Evolutionary conservation across 1,284 basidiomycete genomes (phyloP), one percentile per base, ranked within the genome.

Genomic region (Rhodotorula sp.): DNA sequence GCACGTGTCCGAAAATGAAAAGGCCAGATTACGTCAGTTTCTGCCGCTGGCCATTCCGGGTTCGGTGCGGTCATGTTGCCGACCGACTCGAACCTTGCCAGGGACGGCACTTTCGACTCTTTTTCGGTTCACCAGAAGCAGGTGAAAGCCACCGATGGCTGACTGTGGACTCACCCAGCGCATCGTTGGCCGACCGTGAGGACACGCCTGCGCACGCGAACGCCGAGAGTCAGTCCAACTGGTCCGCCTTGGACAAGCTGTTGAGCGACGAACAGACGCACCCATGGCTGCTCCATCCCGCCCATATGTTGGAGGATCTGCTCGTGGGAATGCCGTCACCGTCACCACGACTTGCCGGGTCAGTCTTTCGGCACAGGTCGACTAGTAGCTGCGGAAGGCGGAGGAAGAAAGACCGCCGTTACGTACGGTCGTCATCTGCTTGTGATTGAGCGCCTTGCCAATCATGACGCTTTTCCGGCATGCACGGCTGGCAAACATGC

Each of bases 401-500:
- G 38, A 43, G 38, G 10, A 43, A 43, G 47, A 28, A 28, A 28
- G 64, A 55, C 60, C 31, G n/a, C 48, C 56, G 50, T 7, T 14
- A 82, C 88, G 79, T 78, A 94, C 92, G 72, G 85, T 81, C 18
- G 84, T 85, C 97, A 98, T 98, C 79, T 91, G 91, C 18, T 83
- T 82, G 72, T 82, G 84, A 23, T 85, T 91, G 68, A 98, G 83
- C 19, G 93, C 85, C 81, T 87, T 92, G 10, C 95, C 95, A 58
- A 99, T 87, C 95, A 99, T 99, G 67, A 97, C 89, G 80, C 93
- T 97, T 82, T 91, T 93, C 71, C 97, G 82, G 81, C 97, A 99
- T 0, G 97, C 97, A 56, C 95, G 87, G 85, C 89, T 92, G 0
- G 97, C 97, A 79, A 99, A 97, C 93, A 99, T 97, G 14, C 88